A percentile compares a stretch with the other conserved stretches of the same genome.
These are phyloP conservation scores for Pisolithus orientalis DNA, from an alignment of 768 basidiomycete species.

Conservation along the genomic window DNA sequence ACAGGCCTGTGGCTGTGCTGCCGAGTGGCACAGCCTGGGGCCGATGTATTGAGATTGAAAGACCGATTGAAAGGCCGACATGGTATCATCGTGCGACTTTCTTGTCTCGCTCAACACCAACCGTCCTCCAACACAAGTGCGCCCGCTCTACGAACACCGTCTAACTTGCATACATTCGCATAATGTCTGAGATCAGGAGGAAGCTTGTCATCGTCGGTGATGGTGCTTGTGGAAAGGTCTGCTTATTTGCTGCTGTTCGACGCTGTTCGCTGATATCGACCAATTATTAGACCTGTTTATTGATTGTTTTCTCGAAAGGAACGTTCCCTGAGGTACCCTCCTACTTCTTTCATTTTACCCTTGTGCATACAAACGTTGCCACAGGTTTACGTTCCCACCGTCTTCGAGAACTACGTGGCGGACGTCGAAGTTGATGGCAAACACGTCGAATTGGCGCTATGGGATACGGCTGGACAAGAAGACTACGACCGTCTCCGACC, in stretches of 20 bases:
- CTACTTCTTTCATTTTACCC: not conserved
- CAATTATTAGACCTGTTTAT: conserved; percentile 66
- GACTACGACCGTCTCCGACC: conserved; percentile 98
- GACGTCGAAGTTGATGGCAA: conserved; percentile 98
- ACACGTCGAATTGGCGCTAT: conserved; percentile 95
- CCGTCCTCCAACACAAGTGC: conserved; percentile 28
- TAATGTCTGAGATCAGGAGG: conserved; percentile 96
- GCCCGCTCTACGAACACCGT: conserved; percentile 27
- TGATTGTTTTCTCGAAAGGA: conserved; percentile 95
- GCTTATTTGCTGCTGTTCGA: conserved; percentile 5
- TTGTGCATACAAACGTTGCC: not conserved
- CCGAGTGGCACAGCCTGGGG: conserved; percentile 25
- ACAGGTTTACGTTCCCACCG: conserved; percentile 98
- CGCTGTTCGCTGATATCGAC: conserved; percentile 16
- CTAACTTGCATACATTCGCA: conserved; percentile 29
- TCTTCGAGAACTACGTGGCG: conserved; percentile 99
- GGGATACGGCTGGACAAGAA: conserved; percentile 99
- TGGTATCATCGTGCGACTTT: conserved; percentile 32
- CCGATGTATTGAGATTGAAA: conserved; percentile 23
- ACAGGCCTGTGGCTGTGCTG: conserved; percentile 14
- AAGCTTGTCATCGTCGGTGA: conserved; percentile 99
- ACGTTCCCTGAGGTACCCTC: conserved; percentile 85
- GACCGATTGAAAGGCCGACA: conserved; percentile 13
- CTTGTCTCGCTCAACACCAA: conserved; percentile 34
- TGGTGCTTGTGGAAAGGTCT: conserved; percentile 93